Conservation (phyloP, 176 grass and related monocot genomes). For the Carex pumila region DNA sequence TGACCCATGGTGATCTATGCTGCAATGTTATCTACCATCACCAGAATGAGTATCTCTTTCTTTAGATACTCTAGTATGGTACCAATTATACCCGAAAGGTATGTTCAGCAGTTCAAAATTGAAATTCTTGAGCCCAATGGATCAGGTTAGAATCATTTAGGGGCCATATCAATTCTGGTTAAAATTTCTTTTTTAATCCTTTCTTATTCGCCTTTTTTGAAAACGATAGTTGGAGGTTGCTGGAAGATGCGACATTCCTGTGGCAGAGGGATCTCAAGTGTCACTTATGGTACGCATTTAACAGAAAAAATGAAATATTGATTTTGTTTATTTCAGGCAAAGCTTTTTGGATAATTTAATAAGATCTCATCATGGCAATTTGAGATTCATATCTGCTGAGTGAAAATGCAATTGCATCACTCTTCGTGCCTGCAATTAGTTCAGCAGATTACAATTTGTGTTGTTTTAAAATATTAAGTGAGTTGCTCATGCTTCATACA, state of each 20-base stretch:
- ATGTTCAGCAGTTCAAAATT: not conserved
- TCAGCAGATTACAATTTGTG: not conserved
- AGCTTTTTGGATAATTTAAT: not conserved
- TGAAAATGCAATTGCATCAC: not conserved
- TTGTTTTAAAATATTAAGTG: not conserved
- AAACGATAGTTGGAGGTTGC: constrained; percentile 64
- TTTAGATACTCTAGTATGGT: not conserved
- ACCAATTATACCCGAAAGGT: not conserved
- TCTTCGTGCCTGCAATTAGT: not conserved
- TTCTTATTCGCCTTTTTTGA: constrained; percentile 5
- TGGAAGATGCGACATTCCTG: constrained; percentile 64
- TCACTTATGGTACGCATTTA: constrained; percentile 53
- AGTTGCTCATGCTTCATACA: not conserved
- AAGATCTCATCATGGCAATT: not conserved
- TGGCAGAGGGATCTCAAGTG: constrained; percentile 86
- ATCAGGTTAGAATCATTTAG: not conserved
- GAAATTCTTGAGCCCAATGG: not conserved
- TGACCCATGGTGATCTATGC: not conserved
- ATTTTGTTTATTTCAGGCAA: not conserved
- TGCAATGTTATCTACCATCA: not conserved
- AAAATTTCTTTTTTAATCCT: not conserved
- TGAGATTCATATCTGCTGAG: not conserved
- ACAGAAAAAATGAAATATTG: not conserved
- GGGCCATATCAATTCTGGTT: not conserved
- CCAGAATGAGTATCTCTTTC: not conserved